Conservation (phyloP, 805 yeast genomes). For the Kluyveromyces nonfermentans region DNA sequence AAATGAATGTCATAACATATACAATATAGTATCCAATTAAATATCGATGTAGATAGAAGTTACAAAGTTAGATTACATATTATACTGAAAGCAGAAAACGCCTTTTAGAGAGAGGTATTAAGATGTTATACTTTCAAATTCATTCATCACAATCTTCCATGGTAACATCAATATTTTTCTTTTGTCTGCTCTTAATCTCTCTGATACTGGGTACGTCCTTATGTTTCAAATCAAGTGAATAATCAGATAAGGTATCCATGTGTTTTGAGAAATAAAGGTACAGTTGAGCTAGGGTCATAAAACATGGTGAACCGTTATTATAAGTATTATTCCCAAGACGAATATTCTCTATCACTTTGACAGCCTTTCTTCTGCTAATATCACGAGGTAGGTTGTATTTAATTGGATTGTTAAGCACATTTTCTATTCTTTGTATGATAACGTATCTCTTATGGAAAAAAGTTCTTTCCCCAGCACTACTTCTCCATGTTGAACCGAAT, state of each 20-base stretch:
- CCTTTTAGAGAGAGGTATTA: no score
- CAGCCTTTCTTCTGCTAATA: slow-evolving; percentile 14
- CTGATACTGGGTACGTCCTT: slow-evolving; percentile 14
- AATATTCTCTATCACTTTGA: slow-evolving; percentile 22
- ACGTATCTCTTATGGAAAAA: slow-evolving; percentile 23
- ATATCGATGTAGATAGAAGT: no score
- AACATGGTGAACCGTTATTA: slow-evolving; percentile 11
- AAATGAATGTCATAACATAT: not conserved
- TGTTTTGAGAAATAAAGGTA: slow-evolving; percentile 22
- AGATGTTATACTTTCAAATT: not conserved
- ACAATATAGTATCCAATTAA: no score
- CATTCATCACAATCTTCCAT: not conserved
- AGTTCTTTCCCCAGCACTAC: slow-evolving; percentile 20
- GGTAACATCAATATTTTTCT: slow-evolving; percentile 1
- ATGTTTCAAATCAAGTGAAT: slow-evolving; percentile 12
- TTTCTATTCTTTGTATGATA: slow-evolving; percentile 19
- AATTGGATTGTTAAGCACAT: slow-evolving; percentile 14
- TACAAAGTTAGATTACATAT: not conserved
- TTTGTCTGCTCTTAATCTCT: slow-evolving; percentile 4
- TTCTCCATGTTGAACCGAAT: slow-evolving; percentile 25
- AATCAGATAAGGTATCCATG: slow-evolving; percentile 17
- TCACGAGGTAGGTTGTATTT: slow-evolving; percentile 14
- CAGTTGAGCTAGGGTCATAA: slow-evolving; percentile 18
- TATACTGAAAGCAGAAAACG: no score
- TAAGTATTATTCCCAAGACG: slow-evolving; percentile 22